Percentiles rank a stretch among this genome's conserved stretches.
Conservation (phyloP, 1,139 yeast genomes). For the Protomyces inouyei region DNA sequence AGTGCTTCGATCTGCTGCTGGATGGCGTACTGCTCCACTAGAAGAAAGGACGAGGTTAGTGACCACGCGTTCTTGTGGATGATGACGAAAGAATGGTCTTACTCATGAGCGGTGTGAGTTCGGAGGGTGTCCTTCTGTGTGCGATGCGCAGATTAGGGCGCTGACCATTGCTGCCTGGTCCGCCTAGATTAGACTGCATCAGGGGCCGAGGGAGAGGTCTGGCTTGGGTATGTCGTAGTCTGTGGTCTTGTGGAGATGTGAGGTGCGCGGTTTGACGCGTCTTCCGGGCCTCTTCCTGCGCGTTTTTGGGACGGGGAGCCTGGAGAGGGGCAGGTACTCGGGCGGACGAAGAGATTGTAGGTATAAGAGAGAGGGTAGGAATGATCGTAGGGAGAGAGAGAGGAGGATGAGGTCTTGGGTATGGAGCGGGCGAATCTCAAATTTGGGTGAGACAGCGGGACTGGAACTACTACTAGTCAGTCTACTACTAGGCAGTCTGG, state of each 20-base stretch:
- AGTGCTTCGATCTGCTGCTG: conserved; percentile 26
- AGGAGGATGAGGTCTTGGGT: not conserved
- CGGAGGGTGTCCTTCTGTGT: conserved; percentile 26
- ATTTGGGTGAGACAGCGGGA: no score
- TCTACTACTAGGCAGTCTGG: no score
- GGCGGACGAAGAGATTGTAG: not conserved
- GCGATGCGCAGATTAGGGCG: conserved; percentile 25
- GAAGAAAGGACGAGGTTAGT: not conserved
- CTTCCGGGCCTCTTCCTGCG: not conserved
- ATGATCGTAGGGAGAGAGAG: not conserved
- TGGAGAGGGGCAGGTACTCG: not conserved
- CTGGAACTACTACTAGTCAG: no score
- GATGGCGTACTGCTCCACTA: conserved; percentile 26
- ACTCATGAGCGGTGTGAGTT: conserved; percentile 28
- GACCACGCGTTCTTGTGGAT: not conserved
- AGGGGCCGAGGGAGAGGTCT: not conserved
- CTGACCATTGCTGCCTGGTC: not conserved
- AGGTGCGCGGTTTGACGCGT: not conserved
- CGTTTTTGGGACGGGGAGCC: not conserved
- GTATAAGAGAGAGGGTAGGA: not conserved
- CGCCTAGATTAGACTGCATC: conserved; percentile 28
- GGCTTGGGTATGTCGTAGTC: not conserved
- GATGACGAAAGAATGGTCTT: not conserved
- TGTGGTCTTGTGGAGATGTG: not conserved
- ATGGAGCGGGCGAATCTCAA: not conserved